Conservation (phyloP, 2,329 filamentous ascomycete species). For the Colletotrichum costaricense region DNA sequence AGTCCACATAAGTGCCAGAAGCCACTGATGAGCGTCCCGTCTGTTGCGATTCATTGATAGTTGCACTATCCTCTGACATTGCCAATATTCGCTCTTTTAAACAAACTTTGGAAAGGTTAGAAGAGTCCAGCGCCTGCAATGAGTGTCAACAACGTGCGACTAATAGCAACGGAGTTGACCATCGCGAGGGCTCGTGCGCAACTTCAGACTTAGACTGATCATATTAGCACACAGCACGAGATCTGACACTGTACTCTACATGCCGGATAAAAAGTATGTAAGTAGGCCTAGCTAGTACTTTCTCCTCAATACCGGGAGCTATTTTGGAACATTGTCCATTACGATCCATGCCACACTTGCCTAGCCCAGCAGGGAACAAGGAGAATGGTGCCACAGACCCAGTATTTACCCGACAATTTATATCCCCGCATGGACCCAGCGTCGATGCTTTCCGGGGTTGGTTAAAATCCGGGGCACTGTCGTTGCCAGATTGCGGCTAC, state of each 20-base stretch:
- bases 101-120: too few relatives aligned
- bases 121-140: too few relatives aligned
- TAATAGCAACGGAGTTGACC: neutral
- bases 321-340: too few relatives aligned
- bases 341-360: too few relatives aligned
- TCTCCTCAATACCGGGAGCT: neutral
- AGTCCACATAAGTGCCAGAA: too few relatives aligned
- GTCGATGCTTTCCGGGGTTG: conserved; percentile 13
- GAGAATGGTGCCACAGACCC: conserved; percentile 10
- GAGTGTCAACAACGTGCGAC: too few relatives aligned
- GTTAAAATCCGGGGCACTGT: conserved; percentile 13
- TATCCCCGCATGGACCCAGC: conserved; percentile 19
- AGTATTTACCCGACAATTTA: conserved; percentile 11
- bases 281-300: neutral
- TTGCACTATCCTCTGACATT: too few relatives aligned
- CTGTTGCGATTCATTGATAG: too few relatives aligned
- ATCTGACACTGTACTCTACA: neutral
- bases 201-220: neutral
- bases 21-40: too few relatives aligned
- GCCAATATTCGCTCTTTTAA: too few relatives aligned
- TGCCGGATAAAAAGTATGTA: neutral
- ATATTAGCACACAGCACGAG: neutral
- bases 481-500: neutral
- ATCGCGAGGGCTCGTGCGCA: neutral
- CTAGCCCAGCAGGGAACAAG: neutral